Conservation (phyloP, 805 yeast species). For the Metschnikowia anglica region DNA sequence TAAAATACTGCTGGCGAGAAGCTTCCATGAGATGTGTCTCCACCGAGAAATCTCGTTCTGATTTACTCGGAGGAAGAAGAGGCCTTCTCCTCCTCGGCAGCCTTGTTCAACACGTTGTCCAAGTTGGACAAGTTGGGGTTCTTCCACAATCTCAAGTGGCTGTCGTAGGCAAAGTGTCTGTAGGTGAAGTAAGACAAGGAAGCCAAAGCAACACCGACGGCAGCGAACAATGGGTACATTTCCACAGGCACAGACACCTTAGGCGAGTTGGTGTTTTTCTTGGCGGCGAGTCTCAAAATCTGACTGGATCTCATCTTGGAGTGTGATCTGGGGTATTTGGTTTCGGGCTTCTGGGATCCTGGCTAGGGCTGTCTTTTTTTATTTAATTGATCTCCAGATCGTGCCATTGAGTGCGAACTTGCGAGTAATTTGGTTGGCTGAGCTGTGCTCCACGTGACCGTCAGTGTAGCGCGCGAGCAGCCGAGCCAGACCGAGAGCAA, state of each 20-base stretch:
- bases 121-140: constrained; percentile 44
- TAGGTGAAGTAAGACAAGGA: constrained; percentile 45
- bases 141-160: constrained; percentile 47
- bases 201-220: constrained; percentile 40
- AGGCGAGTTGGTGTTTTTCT: constrained; percentile 25
- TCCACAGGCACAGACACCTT: constrained; percentile 38
- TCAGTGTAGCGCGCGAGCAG: too few species aligned
- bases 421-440: constrained; percentile 21
- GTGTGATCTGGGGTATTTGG: constrained; percentile 12
- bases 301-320: constrained; percentile 41
- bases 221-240: constrained; percentile 49
- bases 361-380: too few species aligned
- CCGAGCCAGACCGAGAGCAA: too few species aligned
- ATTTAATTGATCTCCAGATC: too few species aligned
- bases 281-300: constrained; percentile 42
- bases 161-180: constrained; percentile 48
- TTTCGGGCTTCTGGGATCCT: too few species aligned
- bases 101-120: constrained; percentile 43
- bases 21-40: too few species aligned
- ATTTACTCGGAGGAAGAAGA: constrained; percentile 14
- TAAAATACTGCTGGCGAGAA: too few species aligned
- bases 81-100: constrained; percentile 25
- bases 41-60: too few species aligned
- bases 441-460: constrained; percentile 13
- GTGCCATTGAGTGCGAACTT: constrained; percentile 12